Evolutionary conservation across 140 eudicot genomes (phyloP), one percentile per base, ranked within the genome.

Genomic region (Stevia rebaudiana): DNA sequence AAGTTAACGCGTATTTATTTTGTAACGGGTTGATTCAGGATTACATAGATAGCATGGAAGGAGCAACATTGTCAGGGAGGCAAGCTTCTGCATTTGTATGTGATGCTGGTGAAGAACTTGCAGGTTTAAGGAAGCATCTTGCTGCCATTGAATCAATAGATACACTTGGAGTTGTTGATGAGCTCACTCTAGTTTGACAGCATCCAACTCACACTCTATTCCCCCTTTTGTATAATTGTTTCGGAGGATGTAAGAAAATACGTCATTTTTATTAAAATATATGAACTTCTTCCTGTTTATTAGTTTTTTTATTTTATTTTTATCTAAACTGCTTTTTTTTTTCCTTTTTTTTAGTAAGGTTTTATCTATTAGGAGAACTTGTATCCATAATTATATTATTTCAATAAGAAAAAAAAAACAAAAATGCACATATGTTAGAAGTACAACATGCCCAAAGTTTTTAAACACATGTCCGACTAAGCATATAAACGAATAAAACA

Each of bases 21-120:
- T n/a, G n/a, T n/a, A n/a, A n/a, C n/a, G n/a, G 8, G 56, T 61
- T 22, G 3, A 16, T 43, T 4, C 95, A 91, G 96, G 98, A 91
- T 42, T 91, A 91, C 58, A 91, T 91, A 53, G 98, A 91, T 78
- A 87, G 96, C 85, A 91, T 91, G 98, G 98, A 91, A 74, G 98
- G 96, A 3, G 98, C 98, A 22, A 91, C 98, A 31, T 84, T 91
- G 31, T 91, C 96, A 11, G 98, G 98, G 11, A 81, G 98, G 63
- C 98, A 91, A 77, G 92, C 95, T 51, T 84, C 92, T 53, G 87
- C 96, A 0, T 91, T 71, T 72, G 70, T 87, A 75, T 91, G 98
- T 66, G 81, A 82, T 63, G 96, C 95, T 37, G 98, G 98, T 15
- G 95, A 91, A 75, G 95, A 87, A n/a, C 70, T 91, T 70, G 81